Conservation (phyloP, 148 eudicot species). For the Euryodendron excelsum region DNA sequence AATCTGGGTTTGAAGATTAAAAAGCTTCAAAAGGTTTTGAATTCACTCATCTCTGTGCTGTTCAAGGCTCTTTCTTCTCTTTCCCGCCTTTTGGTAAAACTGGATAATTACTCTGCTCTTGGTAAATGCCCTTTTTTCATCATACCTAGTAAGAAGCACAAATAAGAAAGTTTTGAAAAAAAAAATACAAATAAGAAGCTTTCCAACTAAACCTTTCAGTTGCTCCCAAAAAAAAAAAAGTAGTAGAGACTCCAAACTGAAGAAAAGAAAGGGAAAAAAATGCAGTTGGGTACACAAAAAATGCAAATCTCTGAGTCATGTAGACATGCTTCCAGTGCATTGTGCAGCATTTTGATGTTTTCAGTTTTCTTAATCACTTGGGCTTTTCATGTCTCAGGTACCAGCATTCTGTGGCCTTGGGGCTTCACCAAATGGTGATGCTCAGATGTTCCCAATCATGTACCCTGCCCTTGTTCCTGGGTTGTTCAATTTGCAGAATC, state of each 20-base stretch:
- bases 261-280: background rate
- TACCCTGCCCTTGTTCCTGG: slow-evolving; percentile 76
- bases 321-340: background rate
- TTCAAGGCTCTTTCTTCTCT: background rate
- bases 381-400: slow-evolving; percentile 34
- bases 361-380: slow-evolving; percentile 7
- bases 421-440: slow-evolving; percentile 48
- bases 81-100: background rate
- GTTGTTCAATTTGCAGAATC: slow-evolving; percentile 43
- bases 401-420: slow-evolving; percentile 34
- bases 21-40: background rate
- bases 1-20: background rate
- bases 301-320: background rate
- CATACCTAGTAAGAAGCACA: no score
- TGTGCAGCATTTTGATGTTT: background rate
- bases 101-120: background rate
- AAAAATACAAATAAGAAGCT: background rate
- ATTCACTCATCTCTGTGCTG: background rate
- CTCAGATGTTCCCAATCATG: slow-evolving; percentile 63
- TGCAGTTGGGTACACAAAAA: no score
- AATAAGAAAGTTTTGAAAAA: background rate
- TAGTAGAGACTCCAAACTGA: no score
- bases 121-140: no score
- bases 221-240: no score
- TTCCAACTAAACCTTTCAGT: background rate